phyloP scores from a whole-genome alignment of 2,329 filamentous ascomycete species.

The Macrophomina phaseolina region DNA sequence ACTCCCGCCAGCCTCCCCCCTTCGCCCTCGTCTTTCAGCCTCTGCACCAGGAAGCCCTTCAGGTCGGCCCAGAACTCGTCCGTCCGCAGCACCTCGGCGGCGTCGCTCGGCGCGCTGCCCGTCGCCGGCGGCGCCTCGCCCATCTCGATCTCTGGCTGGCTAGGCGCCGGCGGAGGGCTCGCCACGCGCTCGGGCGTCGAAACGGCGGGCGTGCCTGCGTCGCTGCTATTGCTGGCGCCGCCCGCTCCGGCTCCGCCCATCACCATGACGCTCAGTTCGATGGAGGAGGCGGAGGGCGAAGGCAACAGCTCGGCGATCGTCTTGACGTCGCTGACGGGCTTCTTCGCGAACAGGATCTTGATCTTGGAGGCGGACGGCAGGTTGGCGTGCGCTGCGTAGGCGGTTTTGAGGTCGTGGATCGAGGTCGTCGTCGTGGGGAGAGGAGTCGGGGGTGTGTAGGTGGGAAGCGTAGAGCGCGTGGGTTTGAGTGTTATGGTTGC shows the following conservation, averaged over 20 bases:
- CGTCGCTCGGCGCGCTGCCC: constrained; percentile 58
- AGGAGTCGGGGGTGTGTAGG: constrained; percentile 68
- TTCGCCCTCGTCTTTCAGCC: constrained; percentile 71
- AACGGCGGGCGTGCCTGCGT: constrained; percentile 8
- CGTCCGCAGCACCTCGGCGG: constrained; percentile 66
- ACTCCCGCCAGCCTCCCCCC: constrained; percentile 68
- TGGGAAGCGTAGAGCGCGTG: constrained; percentile 60
- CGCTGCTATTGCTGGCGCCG: constrained; percentile 29
- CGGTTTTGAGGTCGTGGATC: constrained; percentile 77
- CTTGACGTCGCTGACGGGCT: constrained; percentile 80
- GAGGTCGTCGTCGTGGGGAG: constrained; percentile 68
- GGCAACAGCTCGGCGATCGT: constrained; percentile 74
- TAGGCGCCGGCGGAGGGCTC: neutral
- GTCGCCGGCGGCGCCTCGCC: constrained; percentile 49
- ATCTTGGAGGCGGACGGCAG: constrained; percentile 69
- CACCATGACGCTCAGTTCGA: constrained; percentile 89
- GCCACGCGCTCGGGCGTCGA: constrained; percentile 20
- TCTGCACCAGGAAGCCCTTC: constrained; percentile 77
- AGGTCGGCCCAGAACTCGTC: constrained; percentile 88
- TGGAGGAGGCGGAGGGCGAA: constrained; percentile 41
- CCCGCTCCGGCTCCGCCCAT: constrained; percentile 67
- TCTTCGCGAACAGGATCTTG: constrained; percentile 85
- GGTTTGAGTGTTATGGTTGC: constrained; percentile 72
- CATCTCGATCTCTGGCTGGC: constrained; percentile 19
- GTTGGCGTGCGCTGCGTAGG: constrained; percentile 67